phyloP scores from a whole-genome alignment of 2,329 filamentous ascomycete genomes.

The Sarocladium strictum region DNA sequence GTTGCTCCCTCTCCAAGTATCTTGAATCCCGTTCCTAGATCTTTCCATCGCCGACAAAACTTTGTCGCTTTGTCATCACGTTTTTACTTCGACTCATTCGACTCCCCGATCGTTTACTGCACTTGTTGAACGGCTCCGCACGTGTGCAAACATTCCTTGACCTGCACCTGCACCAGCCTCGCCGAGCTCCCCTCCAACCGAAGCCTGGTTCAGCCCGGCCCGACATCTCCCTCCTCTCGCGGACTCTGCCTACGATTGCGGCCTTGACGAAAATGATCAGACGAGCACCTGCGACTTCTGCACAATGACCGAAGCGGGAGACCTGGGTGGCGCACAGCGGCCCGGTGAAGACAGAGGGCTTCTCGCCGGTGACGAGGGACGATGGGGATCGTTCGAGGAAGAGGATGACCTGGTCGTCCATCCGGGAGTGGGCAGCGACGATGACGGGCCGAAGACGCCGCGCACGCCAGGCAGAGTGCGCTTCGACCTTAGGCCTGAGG shows the following conservation, averaged over 20 bases:
- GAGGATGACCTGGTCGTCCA: slow-evolving; percentile 3
- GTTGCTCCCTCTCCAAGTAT: background rate
- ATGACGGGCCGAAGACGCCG: slow-evolving; percentile 19
- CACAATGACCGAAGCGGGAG: slow-evolving; percentile 6
- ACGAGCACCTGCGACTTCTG: background rate
- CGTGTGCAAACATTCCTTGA: slow-evolving; percentile 2
- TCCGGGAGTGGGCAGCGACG: slow-evolving; percentile 7
- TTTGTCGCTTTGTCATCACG: background rate
- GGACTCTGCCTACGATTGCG: no score
- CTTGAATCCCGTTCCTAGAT: background rate
- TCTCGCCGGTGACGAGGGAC: background rate
- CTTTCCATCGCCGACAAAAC: background rate
- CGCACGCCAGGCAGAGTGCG: slow-evolving; percentile 64
- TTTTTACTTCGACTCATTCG: background rate
- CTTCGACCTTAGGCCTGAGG: slow-evolving; percentile 55
- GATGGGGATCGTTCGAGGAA: background rate
- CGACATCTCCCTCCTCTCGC: no score
- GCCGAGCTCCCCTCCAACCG: background rate
- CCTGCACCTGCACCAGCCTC: background rate
- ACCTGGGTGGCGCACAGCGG: background rate
- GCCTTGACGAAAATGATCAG: slow-evolving; percentile 4
- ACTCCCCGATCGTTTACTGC: background rate
- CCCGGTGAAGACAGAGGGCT: slow-evolving; percentile 5
- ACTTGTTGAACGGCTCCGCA: background rate
- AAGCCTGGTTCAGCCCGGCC: no score